These are phyloP conservation scores for Collybia sordida DNA, from an alignment of 768 basidiomycete genomes.

Conservation along the genomic window DNA sequence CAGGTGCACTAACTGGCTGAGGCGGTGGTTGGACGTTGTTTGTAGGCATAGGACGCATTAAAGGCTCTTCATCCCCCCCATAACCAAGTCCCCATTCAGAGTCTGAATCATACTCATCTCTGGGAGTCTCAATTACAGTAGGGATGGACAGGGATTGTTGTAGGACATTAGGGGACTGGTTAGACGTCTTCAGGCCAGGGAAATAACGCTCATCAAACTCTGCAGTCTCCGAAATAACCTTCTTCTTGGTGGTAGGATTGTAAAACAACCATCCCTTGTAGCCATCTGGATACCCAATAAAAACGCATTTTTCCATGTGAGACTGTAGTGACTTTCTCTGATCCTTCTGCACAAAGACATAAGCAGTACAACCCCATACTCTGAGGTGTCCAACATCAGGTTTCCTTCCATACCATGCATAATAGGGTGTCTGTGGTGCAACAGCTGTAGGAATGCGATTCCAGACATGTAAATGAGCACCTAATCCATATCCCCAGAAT, in stretches of 20 bases:
- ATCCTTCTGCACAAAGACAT: conserved; percentile 29
- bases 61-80: too few species aligned
- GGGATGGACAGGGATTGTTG: too few species aligned
- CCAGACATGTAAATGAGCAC: background rate
- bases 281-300: conserved; percentile 26
- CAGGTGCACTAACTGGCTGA: too few species aligned
- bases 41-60: too few species aligned
- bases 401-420: conserved; percentile 12
- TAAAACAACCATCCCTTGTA: too few species aligned
- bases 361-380: conserved; percentile 32
- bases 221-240: conserved; percentile 20
- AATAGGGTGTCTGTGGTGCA: background rate
- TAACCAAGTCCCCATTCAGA: too few species aligned
- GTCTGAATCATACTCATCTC: too few species aligned
- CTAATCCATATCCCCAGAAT: conserved; percentile 2
- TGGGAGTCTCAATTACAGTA: too few species aligned
- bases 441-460: conserved; percentile 5
- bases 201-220: conserved; percentile 28
- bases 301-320: conserved; percentile 22
- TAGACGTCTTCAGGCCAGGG: conserved; percentile 14
- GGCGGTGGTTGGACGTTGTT: too few species aligned
- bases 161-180: too few species aligned
- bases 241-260: conserved; percentile 13
- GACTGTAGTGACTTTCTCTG: conserved; percentile 20
- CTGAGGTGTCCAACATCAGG: too few species aligned